Evolutionary conservation across 2,329 filamentous ascomycete species (phyloP).

Genomic region (Fusarium papillatum): DNA sequence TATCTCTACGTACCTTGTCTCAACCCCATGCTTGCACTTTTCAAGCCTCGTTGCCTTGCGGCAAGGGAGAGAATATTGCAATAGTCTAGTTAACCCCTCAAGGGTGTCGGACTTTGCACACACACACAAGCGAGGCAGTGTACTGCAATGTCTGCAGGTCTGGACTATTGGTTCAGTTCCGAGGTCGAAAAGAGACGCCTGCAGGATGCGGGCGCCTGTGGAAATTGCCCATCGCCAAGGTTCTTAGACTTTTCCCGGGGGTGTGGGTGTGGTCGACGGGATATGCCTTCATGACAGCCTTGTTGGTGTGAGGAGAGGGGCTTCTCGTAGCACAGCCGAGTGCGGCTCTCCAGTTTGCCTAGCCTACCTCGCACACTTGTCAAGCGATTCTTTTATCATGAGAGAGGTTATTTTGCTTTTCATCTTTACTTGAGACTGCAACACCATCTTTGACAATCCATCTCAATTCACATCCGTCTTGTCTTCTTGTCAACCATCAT

Average conservation of each 20-base stretch:
- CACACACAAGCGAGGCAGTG: not conserved
- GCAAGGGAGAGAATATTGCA: not conserved
- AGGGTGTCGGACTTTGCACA: not conserved
- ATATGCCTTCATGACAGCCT: conserved; percentile 8
- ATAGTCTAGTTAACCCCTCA: not conserved
- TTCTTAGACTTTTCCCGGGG: not conserved
- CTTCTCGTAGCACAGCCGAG: conserved; percentile 3
- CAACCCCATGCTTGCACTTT: not conserved
- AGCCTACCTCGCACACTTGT: not conserved
- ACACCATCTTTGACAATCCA: not conserved
- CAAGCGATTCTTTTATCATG: not conserved
- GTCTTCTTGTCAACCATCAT: not conserved
- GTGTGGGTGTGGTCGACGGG: not conserved
- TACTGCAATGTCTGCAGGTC: conserved; percentile 8
- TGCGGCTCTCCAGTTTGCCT: not conserved
- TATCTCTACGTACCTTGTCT: not conserved
- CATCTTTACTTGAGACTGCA: not conserved
- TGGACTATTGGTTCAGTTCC: not conserved
- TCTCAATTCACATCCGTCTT: not conserved
- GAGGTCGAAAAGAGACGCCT: not conserved
- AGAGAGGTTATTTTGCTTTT: not conserved
- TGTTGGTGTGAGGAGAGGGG: not conserved
- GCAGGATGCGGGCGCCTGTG: not conserved
- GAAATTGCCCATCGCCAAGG: not conserved
- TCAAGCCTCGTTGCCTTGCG: conserved; percentile 5